Conservation (phyloP, 352 stramenopile genomes). For the Phytophthora fragariae region DNA sequence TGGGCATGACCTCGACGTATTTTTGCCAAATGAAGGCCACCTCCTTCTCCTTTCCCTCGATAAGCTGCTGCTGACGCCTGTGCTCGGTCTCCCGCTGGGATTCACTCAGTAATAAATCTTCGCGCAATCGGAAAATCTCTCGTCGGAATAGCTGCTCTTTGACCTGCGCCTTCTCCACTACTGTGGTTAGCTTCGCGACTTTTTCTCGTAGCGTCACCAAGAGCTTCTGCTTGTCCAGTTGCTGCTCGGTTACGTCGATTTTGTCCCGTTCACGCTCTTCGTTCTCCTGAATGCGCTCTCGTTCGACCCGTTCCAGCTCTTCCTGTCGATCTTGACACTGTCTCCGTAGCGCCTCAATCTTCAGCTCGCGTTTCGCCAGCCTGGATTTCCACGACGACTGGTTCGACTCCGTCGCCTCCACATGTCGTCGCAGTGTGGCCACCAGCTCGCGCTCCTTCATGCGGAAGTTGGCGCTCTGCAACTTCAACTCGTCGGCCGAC, state of each 20-base stretch:
- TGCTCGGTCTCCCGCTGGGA: conserved; percentile 61
- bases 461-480: conserved; percentile 34
- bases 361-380: conserved; percentile 43
- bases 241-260: conserved; percentile 32
- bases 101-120: conserved; percentile 71
- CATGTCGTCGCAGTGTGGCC: conserved; percentile 22
- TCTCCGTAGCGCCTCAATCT: conserved; percentile 42
- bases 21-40: conserved; percentile 79
- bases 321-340: conserved; percentile 43
- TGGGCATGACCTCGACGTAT: conserved; percentile 55
- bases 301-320: conserved; percentile 22
- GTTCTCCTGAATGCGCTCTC: conserved; percentile 27
- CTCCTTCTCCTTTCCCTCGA: conserved; percentile 68
- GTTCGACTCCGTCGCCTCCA: conserved; percentile 32
- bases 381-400: conserved; percentile 38
- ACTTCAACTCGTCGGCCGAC: conserved; percentile 48
- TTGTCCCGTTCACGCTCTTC: conserved; percentile 34
- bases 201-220: conserved; percentile 38
- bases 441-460: conserved; percentile 37
- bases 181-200: conserved; percentile 23
- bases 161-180: conserved; percentile 50
- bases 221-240: conserved; percentile 48
- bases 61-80: conserved; percentile 54
- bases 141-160: conserved; percentile 57
- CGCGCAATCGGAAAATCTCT: conserved; percentile 61